phyloP scores from a whole-genome alignment of 1,284 basidiomycete genomes.

The Meripilus lineatus region DNA sequence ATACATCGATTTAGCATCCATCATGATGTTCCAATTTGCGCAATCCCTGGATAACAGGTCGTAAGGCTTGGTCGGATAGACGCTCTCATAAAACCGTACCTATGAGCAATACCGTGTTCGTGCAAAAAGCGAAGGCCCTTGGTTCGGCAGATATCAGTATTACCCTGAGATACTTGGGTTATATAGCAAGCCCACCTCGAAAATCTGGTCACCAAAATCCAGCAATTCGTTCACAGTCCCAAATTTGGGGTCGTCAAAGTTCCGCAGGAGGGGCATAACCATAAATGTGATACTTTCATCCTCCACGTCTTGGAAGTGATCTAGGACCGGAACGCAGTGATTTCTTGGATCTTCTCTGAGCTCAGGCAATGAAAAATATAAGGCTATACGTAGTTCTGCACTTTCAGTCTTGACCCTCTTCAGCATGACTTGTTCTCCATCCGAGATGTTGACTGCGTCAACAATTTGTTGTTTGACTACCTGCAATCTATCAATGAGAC shows the following conservation, averaged over 20 bases:
- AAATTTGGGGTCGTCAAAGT: neutral
- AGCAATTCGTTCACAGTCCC: neutral
- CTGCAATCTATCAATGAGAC: no score
- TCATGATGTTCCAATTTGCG: neutral
- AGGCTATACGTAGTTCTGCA: no score
- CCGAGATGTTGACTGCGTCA: no score
- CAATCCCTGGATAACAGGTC: neutral
- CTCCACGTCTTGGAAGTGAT: neutral
- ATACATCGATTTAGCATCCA: no score
- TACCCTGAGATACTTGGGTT: neutral
- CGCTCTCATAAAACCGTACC: conserved; percentile 3
- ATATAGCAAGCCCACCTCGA: neutral
- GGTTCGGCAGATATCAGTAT: neutral
- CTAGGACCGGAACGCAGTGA: no score
- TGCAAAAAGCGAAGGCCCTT: conserved; percentile 17
- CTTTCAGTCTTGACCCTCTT: no score
- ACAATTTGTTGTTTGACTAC: no score
- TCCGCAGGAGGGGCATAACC: conserved; percentile 1
- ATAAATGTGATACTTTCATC: neutral
- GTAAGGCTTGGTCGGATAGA: neutral
- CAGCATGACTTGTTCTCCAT: no score
- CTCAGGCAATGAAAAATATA: no score
- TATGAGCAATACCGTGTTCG: conserved; percentile 14
- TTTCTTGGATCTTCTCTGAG: no score
- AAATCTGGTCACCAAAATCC: conserved; percentile 1